Evolutionary conservation across 352 stramenopile species (phyloP), one percentile per base, ranked within the genome.

Genomic region (Phytophthora quininea): DNA sequence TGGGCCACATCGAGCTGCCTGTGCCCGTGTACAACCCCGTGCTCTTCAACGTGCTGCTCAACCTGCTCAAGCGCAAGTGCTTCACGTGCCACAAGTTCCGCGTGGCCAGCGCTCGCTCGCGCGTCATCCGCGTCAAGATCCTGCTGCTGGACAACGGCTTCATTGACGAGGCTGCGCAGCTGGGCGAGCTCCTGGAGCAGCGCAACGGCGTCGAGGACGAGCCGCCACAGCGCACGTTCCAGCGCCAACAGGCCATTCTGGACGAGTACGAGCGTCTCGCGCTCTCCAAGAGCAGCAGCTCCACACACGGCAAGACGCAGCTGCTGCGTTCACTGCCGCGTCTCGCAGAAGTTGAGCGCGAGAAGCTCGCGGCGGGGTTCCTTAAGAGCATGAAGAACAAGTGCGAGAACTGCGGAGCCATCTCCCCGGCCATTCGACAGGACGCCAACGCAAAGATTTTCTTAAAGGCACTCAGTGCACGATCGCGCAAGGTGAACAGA

Each of bases 401-500:
- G 64, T 99, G 98, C 84, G 89, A 97, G 48, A 98, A 99, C 83
- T 99, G 98, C 69, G 90, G 90, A 38, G 97, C 97, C 29, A 97
- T 97, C 62, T 98, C 86, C 35, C 96, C 97, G 4, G 93, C 87
- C 45, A 72, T 99, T n/a, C 87, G 98, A 49, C 98, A 99, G 74
- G 98, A 99, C 80, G 91, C 94, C 14, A 94, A 84, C 58, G 96
- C 97, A 64, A 99, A 99, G 74, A 96, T 99, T 60, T 99, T 99
- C 78, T 84, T 98, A 32, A 97, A 96, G 71, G 77, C 80, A 24
- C 80, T 97, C 10, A 97, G 85, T 47, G 75, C 82, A 29, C 86
- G 86, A 29, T 89, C 86, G 58, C 84, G 88, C 58, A 93, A 90
- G 64, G 79, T 92, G 37, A 92, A 96, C 70, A 79, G 86, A 62